A percentile compares a stretch with the other conserved stretches of the same genome.
Conservation (phyloP, 2,329 filamentous ascomycete genomes). For the Teratosphaeriaceae sp. region DNA sequence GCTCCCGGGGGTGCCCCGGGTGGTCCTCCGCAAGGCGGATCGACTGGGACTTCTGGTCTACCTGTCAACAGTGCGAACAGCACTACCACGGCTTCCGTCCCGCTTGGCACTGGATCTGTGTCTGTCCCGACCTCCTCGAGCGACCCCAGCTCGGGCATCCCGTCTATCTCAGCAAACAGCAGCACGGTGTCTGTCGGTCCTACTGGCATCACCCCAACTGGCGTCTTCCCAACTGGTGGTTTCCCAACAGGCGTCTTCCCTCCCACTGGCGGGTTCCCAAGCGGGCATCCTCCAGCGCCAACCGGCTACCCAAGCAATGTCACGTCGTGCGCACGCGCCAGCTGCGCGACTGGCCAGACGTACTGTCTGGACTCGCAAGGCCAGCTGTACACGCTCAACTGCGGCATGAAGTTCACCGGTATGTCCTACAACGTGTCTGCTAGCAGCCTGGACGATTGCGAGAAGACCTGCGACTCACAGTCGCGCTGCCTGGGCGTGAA, state of each 20-base stretch:
- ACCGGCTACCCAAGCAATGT: constrained; percentile 1
- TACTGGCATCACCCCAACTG: background rate
- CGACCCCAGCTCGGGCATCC: background rate
- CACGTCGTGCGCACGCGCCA: background rate
- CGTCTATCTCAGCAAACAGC: background rate
- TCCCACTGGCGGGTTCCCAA: too few species aligned
- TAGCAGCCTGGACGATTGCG: background rate
- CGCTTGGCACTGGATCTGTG: background rate
- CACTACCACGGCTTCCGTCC: constrained; percentile 1
- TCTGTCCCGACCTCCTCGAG: background rate
- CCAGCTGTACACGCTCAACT: constrained; percentile 7
- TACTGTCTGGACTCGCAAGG: constrained; percentile 2
- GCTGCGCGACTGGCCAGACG: background rate
- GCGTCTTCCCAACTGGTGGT: background rate
- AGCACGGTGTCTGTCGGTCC: background rate
- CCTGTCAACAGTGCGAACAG: constrained; percentile 5
- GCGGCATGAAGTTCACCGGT: constrained; percentile 6
- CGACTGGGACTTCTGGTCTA: constrained; percentile 1
- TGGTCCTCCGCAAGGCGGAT: background rate
- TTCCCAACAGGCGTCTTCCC: background rate
- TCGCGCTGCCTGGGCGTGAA: background rate
- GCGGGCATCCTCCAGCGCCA: background rate
- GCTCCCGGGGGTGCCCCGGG: background rate
- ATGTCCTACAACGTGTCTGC: background rate
- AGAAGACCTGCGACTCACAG: constrained; percentile 2